Evolutionary conservation across 495 filamentous ascomycete genomes (phyloP), one percentile per base, ranked within the genome.

Genomic region (Penicillium coprophilum): DNA sequence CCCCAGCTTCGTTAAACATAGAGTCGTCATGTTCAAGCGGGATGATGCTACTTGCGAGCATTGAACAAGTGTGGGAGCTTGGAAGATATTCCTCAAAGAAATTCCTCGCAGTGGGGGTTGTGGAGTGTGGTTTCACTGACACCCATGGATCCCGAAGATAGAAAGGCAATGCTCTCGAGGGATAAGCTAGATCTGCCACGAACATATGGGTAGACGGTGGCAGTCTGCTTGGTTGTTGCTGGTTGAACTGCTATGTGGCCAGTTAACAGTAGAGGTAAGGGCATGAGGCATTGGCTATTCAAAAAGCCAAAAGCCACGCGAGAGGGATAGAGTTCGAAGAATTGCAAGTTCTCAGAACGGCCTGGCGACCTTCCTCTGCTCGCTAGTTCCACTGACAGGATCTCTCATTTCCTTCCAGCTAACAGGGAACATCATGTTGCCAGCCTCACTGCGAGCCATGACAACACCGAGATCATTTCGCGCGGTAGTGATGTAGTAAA

Each of bases 331-430:
- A 31, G 8, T 39, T 15, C 24, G 34, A 39, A 21, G n/a, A 44
- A 27, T 10, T 13, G 10, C 3, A 13, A 39, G n/a, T 34, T 21
- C 55, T 90, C 82, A 96, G 59, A 92, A 88, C 3, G 93, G 94
- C 70, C 94, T 89, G 23, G 93, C 94, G 57, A 97, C 93, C 77
- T 98, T 98, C 71, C 94, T 86, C 60, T 70, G 73, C 80, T 98
- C 94, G 55, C 77, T 82, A 47, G 73, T 50, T 10, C 91, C 92
- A n/a, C 88, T 96, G 49, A 82, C 80, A 8, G 87, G 85, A 74
- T 96, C 92, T 55, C 80, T 81, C 74, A 96, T 93, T 70, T 97
- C 92, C 77, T 88, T 91, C 94, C 94, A 98, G 70, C 85, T 95
- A 27, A 95, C 82, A 12, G 94, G 93, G 62, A 87, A 86, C 88